Base-by-base conservation (phyloP, 257 asterid species). In the Solanum boliviense region DNA sequence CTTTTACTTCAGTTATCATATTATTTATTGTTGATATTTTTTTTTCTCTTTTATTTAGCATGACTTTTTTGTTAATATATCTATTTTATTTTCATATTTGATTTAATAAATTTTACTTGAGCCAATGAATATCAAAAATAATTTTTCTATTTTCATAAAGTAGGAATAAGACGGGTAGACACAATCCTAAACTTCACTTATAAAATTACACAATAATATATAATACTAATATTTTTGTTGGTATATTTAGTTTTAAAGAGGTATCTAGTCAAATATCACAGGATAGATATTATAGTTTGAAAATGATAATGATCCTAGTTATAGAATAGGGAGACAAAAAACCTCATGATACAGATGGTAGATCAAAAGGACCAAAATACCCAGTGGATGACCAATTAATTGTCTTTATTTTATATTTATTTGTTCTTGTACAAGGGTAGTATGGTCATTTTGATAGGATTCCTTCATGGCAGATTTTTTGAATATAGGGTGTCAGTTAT, bases 51-150 rank as follows among this genome's bases (percentile, higher is more conserved):
- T 18, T 56, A 2, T 18, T 56, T 56, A 56, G 20, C 10, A 56
- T 56, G n/a, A 18, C 1, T 18, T 2, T 1, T 6, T 52, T 6
- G 0, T 52, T 56, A 18, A 2, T 16, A 56, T 18, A 56, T 56
- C 23, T 18, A 56, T 56, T 56, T 2, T 18, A 18, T 0, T 56
- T 52, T 6, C 0, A 52, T 52, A 52, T 0, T 48, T 48, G 0
- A 48, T 48, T 48, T 48, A 48, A 48, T 48, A 48, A 0, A 0
- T 15, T 48, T 48, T 48, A 48, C 0, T 48, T 48, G 3, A 48
- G 3, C 0, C 3, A 0, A 5, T 0, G 0, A 15, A 48, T 0
- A 48, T 48, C 1, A 2, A 48, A 48, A 5, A 15, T 15, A 15
- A 15, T 15, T 0, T 48, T 15, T 48, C 3, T 5, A 5, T 5